Base-by-base conservation (phyloP, 768 basidiomycete species). In the Solioccasus polychromus region DNA sequence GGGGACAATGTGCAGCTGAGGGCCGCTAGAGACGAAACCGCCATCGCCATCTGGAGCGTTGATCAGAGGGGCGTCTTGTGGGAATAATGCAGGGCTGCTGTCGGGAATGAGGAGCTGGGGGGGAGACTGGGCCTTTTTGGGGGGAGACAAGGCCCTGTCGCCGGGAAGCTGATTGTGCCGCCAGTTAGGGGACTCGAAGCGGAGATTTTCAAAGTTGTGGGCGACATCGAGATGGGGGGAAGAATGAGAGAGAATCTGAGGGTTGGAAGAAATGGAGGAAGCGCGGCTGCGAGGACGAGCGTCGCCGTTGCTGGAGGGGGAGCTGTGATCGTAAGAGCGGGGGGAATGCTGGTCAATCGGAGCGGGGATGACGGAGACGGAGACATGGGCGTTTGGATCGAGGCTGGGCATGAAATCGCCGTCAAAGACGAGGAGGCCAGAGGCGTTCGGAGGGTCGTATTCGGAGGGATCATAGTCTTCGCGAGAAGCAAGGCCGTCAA, bases 1-100 rank as follows among this genome's bases (percentile, higher is more conserved):
- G 32, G 89, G 89, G 7, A 90, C 87, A 50, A 92, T 83, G 58
- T 88, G 80, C 49, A 92, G 74, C 41, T 76, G 77, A 1, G 85
- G 87, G 0, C 83, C 80, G 15, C 69, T 67, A 8, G 68, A 61
- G 39, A 71, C 65, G 44, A 68, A 64, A 23, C 69, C 68, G 29
- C 76, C 78, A 44, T 76, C 75, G 32, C 77, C 82, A 3, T 78
- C 76, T 2, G 82, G 83, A 11, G 81, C 81, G 41, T 81, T 81
- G 54, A 83, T 83, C 56, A 69, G 73, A 35, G 74, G 82, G 29
- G 60, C 68, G 20, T 63, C 59, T 60, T 72, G 74, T 8, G 82
- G 58, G 25, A 65, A 61, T 20, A 57, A 46, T n/a, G 64, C 61
- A 25, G 79, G 64, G 9, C 80, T 76, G 3, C 57, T 63, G 34